Conservation (phyloP, 2,329 filamentous ascomycete species). For the Didymella pomorum region DNA sequence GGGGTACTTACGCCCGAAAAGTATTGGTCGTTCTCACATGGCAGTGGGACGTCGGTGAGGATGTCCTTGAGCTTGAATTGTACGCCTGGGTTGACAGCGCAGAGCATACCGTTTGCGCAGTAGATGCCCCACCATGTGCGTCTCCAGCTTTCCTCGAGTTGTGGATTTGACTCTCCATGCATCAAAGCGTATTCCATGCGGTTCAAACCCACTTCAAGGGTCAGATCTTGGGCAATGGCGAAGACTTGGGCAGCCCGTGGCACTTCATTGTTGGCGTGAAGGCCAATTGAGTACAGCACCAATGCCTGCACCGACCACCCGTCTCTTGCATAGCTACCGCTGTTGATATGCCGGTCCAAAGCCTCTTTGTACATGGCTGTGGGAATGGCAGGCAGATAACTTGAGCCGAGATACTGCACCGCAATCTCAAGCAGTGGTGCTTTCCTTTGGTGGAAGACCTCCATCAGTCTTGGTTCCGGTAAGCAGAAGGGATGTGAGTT, state of each 20-base stretch:
- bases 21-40: conserved; percentile 84
- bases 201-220: conserved; percentile 80
- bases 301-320: conserved; percentile 77
- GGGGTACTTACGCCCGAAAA: conserved; percentile 46
- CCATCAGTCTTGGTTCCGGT: conserved; percentile 54
- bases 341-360: conserved; percentile 43
- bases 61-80: conserved; percentile 75
- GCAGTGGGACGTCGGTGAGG: conserved; percentile 72
- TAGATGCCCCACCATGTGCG: conserved; percentile 92
- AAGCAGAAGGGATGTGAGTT: conserved; percentile 65
- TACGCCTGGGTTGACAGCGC: conserved; percentile 77
- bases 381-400: conserved; percentile 58
- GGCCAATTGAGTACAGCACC: conserved; percentile 76
- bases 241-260: conserved; percentile 73
- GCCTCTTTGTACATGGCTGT: conserved; percentile 56
- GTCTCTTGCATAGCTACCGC: conserved; percentile 44
- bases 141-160: conserved; percentile 83
- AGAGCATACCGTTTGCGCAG: conserved; percentile 83
- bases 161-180: conserved; percentile 69
- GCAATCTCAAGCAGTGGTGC: conserved; percentile 59
- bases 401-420: conserved; percentile 65
- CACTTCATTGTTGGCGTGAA: conserved; percentile 79
- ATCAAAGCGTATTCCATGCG: conserved; percentile 70
- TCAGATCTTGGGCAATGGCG: conserved; percentile 71
- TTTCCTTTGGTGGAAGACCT: conserved; percentile 52